Base-by-base conservation (phyloP, 2,329 filamentous ascomycete genomes). In the Penicillium sp. region DNA sequence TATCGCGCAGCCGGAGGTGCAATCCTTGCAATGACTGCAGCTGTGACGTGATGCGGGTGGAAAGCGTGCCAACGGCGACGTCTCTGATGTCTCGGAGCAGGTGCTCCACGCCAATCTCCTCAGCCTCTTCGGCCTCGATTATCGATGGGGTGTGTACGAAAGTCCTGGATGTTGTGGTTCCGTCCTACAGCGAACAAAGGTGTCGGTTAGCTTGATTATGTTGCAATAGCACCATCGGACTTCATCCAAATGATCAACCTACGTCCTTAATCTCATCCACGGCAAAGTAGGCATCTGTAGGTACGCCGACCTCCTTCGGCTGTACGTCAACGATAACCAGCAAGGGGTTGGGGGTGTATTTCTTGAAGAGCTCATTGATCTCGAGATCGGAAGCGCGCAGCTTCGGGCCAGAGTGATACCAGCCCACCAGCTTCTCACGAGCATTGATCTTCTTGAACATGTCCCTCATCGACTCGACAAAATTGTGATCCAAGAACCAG, bases 371-470 rank as follows among this genome's bases (percentile, higher is more conserved):
- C 81, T 99, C 95, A 80, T 99, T 99, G 88, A 99, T 96, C 81
- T 98, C 91, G 67, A 99, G 82, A 83, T 99, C 95, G 47, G 95
- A 97, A 56, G 93, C 94, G 74, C 95, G 88, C 72, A 99, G 84
- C 84, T 98, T 99, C 40, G 95, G 95, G 43, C 95, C 95, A 19
- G 95, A 96, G 80, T 99, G 95, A 79, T 99, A 99, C 95, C 95
- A 99, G 73, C 95, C 95, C 84, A 99, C 96, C 77, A 99, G 85
- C 87, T 98, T 98, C 82, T 99, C 95, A 65, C 91, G 85, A 61
- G 95, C 95, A 82, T 99, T 99, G 84, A 99, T 93, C 82, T 98
- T 98, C 84, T 99, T 99, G 86, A 99, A 99, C 95, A 99, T 99
- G 79, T 98, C 95, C 81, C 95, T 96, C 95, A 99, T 99, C 69